phyloP scores from a whole-genome alignment of 345 rosid genomes.

The Bruguiera gymnorhiza region DNA sequence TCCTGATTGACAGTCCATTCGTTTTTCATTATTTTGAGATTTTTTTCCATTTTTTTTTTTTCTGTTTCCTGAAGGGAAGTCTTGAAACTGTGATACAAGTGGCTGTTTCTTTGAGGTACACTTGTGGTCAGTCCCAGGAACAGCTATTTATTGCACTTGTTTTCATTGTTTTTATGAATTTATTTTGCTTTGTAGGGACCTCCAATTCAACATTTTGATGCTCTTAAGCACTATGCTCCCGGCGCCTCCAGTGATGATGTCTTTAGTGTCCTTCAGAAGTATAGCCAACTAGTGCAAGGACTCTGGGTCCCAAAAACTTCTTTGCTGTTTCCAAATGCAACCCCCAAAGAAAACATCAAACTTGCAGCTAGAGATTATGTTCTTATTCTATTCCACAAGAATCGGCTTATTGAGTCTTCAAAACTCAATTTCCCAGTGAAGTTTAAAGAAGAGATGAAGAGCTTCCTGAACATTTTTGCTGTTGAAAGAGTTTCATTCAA shows the following conservation, averaged over 20 bases:
- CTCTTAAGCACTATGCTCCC: conserved; percentile 60
- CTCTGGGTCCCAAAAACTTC: conserved; percentile 66
- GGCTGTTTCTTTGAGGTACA: background rate
- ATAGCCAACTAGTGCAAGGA: conserved; percentile 79
- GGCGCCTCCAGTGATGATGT: conserved; percentile 49
- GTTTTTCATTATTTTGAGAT: too few relatives aligned
- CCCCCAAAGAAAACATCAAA: conserved; percentile 10
- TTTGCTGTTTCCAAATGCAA: conserved; percentile 35
- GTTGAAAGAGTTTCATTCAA: conserved; percentile 43
- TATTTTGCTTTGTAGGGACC: conserved; percentile 43
- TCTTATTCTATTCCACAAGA: conserved; percentile 52
- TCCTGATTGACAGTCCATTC: too few relatives aligned
- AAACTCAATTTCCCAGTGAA: conserved; percentile 20
- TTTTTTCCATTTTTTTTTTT: too few relatives aligned
- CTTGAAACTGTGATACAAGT: background rate
- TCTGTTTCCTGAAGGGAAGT: too few relatives aligned
- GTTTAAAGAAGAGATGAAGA: conserved; percentile 28
- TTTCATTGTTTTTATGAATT: conserved; percentile 16
- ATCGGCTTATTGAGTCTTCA: conserved; percentile 23
- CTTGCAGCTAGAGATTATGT: conserved; percentile 49
- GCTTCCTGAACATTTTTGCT: conserved; percentile 40
- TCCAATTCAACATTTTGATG: conserved; percentile 49
- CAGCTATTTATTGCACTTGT: background rate
- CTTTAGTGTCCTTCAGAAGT: conserved; percentile 46
- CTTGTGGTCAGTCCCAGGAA: background rate